These are phyloP conservation scores for Heterobasidion parviporum DNA, from an alignment of 1,284 basidiomycete genomes.

Conservation along the genomic window DNA sequence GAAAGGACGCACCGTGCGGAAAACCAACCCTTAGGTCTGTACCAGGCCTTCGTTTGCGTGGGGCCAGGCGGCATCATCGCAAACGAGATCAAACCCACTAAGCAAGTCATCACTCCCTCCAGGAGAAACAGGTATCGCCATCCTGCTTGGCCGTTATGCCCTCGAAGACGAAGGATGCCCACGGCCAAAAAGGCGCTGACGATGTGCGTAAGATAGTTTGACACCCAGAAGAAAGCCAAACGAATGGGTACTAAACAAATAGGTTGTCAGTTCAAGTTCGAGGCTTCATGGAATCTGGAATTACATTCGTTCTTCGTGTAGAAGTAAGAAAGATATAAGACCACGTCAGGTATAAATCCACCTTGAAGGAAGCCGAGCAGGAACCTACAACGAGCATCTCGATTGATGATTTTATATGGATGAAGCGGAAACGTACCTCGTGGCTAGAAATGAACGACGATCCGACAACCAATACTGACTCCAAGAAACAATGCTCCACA, in stretches of 20 bases:
- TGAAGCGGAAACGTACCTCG: constrained; percentile 18
- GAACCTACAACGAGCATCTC: constrained; percentile 11
- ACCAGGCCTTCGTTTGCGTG: constrained; percentile 62
- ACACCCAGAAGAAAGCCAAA: constrained; percentile 63
- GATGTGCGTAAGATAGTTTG: constrained; percentile 43
- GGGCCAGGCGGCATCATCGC: constrained; percentile 66
- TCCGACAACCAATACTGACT: constrained; percentile 59
- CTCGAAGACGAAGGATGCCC: constrained; percentile 55
- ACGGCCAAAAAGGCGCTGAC: constrained; percentile 55
- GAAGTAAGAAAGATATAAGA: constrained; percentile 65
- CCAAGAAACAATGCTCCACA: constrained; percentile 50
- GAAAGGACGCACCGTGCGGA: constrained; percentile 17
- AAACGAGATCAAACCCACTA: constrained; percentile 52
- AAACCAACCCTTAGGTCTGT: constrained; percentile 67
- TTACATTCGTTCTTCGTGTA: constrained; percentile 53
- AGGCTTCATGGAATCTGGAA: background rate
- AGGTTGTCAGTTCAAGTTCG: background rate
- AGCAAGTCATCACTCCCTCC: constrained; percentile 40
- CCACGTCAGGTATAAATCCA: constrained; percentile 59
- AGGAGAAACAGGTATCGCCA: constrained; percentile 54
- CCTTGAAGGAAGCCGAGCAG: constrained; percentile 46
- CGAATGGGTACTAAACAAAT: constrained; percentile 42
- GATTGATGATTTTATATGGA: constrained; percentile 28
- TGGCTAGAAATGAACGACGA: constrained; percentile 40
- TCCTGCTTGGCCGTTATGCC: constrained; percentile 44